A percentile compares a stretch with the other conserved stretches of the same genome.
Evolutionary conservation across 2,329 filamentous ascomycete genomes (phyloP).

Genomic region (Didymosphaeria variabile): DNA sequence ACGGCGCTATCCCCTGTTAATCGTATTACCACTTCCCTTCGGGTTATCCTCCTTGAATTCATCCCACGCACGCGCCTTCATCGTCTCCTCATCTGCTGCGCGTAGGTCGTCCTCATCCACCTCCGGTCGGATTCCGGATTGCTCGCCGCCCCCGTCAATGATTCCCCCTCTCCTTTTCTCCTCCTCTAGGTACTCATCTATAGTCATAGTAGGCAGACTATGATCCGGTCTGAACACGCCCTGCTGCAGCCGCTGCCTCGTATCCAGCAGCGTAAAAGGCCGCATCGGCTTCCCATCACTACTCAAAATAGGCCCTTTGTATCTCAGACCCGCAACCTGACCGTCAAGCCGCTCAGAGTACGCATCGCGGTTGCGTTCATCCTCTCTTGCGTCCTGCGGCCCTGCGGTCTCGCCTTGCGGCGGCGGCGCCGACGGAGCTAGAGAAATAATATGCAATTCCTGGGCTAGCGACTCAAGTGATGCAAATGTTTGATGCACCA

Average conservation of each 20-base stretch:
- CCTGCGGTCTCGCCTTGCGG: slow-evolving; percentile 48
- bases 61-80: slow-evolving; percentile 95
- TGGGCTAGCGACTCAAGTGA: slow-evolving; percentile 86
- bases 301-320: slow-evolving; percentile 77
- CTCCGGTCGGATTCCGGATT: slow-evolving; percentile 72
- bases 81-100: slow-evolving; percentile 86
- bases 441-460: slow-evolving; percentile 82
- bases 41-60: slow-evolving; percentile 92
- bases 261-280: slow-evolving; percentile 86
- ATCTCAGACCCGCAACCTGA: slow-evolving; percentile 51
- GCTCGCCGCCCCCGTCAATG: slow-evolving; percentile 87
- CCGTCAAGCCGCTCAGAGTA: slow-evolving; percentile 80
- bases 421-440: slow-evolving; percentile 68
- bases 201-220: slow-evolving; percentile 95
- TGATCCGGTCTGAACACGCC: slow-evolving; percentile 92
- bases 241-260: slow-evolving; percentile 75
- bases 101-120: slow-evolving; percentile 90
- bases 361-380: slow-evolving; percentile 58
- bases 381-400: slow-evolving; percentile 56
- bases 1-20: slow-evolving; percentile 72
- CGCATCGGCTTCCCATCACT: slow-evolving; percentile 83
- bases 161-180: slow-evolving; percentile 85
- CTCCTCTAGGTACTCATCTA: slow-evolving; percentile 96
- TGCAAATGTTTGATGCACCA: slow-evolving; percentile 82
- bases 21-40: slow-evolving; percentile 81